phyloP scores from a whole-genome alignment of 352 stramenopile species.

The Pythium rhizo-oryzae region DNA sequence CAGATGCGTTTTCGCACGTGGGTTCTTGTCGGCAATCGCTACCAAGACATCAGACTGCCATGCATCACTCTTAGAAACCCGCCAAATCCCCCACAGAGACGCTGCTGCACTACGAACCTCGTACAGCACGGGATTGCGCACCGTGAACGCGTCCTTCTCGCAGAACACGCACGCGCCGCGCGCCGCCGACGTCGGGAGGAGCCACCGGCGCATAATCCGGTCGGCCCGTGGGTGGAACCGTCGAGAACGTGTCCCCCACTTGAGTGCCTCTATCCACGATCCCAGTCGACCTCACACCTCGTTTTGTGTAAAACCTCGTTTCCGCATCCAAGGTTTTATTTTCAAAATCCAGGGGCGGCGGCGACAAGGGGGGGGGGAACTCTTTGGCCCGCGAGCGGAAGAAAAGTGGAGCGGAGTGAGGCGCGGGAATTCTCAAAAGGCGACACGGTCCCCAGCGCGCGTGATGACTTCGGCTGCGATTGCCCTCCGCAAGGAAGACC shows the following conservation, averaged over 20 bases:
- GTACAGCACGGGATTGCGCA: constrained; percentile 57
- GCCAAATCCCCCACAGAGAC: neutral
- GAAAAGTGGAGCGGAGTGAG: constrained; percentile 26
- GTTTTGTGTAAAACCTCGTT: constrained; percentile 23
- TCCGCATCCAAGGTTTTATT: constrained; percentile 28
- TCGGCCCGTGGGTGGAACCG: too few relatives aligned
- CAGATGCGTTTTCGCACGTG: constrained; percentile 58
- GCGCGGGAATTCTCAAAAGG: constrained; percentile 45
- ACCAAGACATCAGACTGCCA: constrained; percentile 58
- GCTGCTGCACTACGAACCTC: constrained; percentile 34
- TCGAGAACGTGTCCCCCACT: neutral
- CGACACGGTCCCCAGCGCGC: constrained; percentile 34
- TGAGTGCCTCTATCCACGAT: neutral
- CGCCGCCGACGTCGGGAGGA: neutral
- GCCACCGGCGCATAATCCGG: constrained; percentile 15
- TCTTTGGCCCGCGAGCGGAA: neutral
- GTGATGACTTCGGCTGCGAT: constrained; percentile 30
- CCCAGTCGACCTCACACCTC: constrained; percentile 26
- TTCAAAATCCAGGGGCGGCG: constrained; percentile 4
- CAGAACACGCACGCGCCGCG: constrained; percentile 55
- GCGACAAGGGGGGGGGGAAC: neutral
- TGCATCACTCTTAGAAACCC: neutral
- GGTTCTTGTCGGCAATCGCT: constrained; percentile 62
- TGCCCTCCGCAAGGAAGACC: constrained; percentile 57
- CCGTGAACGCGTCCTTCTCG: constrained; percentile 45